Base-by-base conservation (phyloP, 768 basidiomycete species). In the Leucosporidium yakuticum region DNA sequence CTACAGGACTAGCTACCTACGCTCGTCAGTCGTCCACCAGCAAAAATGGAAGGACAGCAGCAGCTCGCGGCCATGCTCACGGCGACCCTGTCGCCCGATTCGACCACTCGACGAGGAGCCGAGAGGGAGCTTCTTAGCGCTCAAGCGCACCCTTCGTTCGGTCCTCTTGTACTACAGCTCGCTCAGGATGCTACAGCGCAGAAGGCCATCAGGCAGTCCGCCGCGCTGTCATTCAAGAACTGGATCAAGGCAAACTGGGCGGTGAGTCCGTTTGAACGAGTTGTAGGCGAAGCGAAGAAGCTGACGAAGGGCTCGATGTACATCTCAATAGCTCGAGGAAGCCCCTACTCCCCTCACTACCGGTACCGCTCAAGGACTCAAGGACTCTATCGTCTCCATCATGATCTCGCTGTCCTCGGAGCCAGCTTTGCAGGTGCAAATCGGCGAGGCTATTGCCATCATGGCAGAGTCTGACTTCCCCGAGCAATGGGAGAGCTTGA, bases 391-490 rank as follows among this genome's bases (percentile, higher is more conserved):
- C 56, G 87, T 99, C 0, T 88, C 90, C 4, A 87, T 92, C 50
- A 97, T 99, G 95, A 86, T 98, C 68, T 78, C 85, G 27, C 83
- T 97, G 44, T 90, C 92, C 0, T 82, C 82, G 67, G 83, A 68
- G 53, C 74, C 80, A 5, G 73, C 75, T 31, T 70, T 81, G 32
- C 80, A 81, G 67, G 85, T 87, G 2, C 93, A 98, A 79, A 84
- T 98, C 44, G 94, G 92, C 21, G 94, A 99, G 80, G 85, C 92
- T 15, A 88, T 98, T 39, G 87, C 93, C 12, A 84, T 94, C 73
- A 88, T 98, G 76, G 94, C 96, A 20, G 86, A 88, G 72, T 82
- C 87, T 31, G 96, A 99, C 80, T 99, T 98, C 77, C 96, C 96
- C 15, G 79, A 81, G 21, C 84, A 85, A 73, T 99, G 96, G 96